Percentiles rank a stretch among this genome's conserved stretches.
Evolutionary conservation across 345 rosid genomes (phyloP).

Genomic region (Populus tremula): DNA sequence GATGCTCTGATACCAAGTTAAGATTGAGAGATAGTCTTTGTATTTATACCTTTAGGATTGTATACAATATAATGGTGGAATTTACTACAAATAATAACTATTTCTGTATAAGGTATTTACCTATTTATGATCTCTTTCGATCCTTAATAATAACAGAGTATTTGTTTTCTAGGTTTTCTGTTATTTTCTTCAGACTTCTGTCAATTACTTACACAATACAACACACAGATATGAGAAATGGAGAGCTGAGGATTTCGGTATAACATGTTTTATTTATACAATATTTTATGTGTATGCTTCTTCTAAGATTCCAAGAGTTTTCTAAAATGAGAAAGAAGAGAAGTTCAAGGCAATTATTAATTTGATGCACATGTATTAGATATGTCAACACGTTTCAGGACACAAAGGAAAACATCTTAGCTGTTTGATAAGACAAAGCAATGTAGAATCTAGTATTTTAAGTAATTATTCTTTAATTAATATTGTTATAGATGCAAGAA

Average conservation of each 20-base stretch:
- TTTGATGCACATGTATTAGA: background rate
- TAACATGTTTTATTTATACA: background rate
- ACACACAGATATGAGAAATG: background rate
- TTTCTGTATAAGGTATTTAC: no score
- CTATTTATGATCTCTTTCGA: no score
- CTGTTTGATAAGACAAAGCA: background rate
- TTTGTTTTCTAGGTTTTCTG: background rate
- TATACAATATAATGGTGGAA: no score
- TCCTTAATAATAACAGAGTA: background rate
- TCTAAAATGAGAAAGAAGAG: background rate
- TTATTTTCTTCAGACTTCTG: background rate
- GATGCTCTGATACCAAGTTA: no score
- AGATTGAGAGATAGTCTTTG: no score
- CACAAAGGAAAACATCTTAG: background rate
- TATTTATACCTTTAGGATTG: no score
- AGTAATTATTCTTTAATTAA: background rate
- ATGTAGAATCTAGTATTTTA: background rate
- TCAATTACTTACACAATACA: background rate
- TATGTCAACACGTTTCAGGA: slow-evolving; percentile 24
- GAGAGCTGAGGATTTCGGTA: background rate
- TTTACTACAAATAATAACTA: no score
- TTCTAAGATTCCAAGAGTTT: background rate
- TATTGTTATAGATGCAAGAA: background rate
- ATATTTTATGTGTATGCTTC: background rate
- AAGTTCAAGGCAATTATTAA: slow-evolving; percentile 14